Evolutionary conservation across 495 filamentous ascomycete species (phyloP).

Genomic region (Acidomyces sp.): DNA sequence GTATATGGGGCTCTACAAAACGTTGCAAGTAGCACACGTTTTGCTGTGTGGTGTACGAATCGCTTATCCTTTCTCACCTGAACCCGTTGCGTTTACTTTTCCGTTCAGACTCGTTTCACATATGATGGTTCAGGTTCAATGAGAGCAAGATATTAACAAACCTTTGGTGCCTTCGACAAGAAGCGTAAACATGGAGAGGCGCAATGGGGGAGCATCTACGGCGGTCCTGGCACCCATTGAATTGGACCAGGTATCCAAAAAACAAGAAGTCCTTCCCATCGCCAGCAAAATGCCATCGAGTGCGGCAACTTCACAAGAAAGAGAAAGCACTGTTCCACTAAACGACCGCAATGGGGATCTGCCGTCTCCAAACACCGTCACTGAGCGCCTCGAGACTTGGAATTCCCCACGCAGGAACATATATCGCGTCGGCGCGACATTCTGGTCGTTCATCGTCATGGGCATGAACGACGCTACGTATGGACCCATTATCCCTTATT

Average conservation of each 20-base stretch:
- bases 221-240: conserved; percentile 18
- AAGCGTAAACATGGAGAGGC: conserved; percentile 9
- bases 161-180: too few relatives aligned
- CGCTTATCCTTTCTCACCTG: too few relatives aligned
- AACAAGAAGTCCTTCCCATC: conserved; percentile 4
- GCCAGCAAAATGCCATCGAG: conserved; percentile 4
- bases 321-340: conserved; percentile 2
- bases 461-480: conserved; percentile 69
- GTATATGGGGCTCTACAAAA: too few relatives aligned
- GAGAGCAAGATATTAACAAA: too few relatives aligned
- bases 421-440: conserved; percentile 49
- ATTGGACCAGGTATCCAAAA: conserved; percentile 11
- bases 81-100: too few relatives aligned
- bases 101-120: too few relatives aligned
- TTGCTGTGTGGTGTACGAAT: too few relatives aligned
- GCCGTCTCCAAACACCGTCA: conserved; percentile 29
- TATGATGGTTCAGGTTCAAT: too few relatives aligned
- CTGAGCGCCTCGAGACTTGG: conserved; percentile 42
- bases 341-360: conserved; percentile 27
- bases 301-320: neutral
- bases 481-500: conserved; percentile 28
- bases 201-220: conserved; percentile 24
- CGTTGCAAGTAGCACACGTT: too few relatives aligned
- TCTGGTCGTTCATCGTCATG: conserved; percentile 64
- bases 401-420: conserved; percentile 56